A percentile compares a stretch with the other conserved stretches of the same genome.
These are phyloP conservation scores for Gremmenia infestans DNA, from an alignment of 2,329 filamentous ascomycete genomes.

Conservation along the genomic window DNA sequence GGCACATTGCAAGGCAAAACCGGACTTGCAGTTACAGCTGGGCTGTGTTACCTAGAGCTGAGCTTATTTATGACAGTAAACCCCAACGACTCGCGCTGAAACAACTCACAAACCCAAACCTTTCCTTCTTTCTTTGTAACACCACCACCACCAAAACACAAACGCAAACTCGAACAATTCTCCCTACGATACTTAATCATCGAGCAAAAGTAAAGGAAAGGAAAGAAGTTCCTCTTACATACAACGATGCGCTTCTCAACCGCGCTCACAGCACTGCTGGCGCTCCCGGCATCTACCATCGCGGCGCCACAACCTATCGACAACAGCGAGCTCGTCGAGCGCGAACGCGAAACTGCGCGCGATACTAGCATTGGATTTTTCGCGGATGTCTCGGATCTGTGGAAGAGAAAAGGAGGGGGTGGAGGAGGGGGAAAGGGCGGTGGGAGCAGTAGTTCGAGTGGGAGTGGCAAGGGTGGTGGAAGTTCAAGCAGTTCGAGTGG, in stretches of 20 bases:
- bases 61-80: too few species aligned
- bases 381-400: conserved; percentile 38
- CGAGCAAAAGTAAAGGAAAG: too few species aligned
- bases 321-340: conserved; percentile 14
- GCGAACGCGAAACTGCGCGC: conserved; percentile 11
- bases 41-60: too few species aligned
- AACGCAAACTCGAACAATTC: too few species aligned
- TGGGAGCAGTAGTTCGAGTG: conserved; percentile 7
- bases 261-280: conserved; percentile 16
- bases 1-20: too few species aligned
- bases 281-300: conserved; percentile 9
- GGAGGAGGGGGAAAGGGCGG: conserved; percentile 46
- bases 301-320: conserved; percentile 20
- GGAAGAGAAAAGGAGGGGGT: conserved; percentile 57
- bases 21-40: too few species aligned
- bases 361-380: neutral
- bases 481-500: conserved; percentile 9
- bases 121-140: too few species aligned
- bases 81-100: too few species aligned
- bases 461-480: conserved; percentile 36
- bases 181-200: too few species aligned
- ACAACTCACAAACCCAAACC: too few species aligned
- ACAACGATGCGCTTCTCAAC: conserved; percentile 17
- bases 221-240: too few species aligned
- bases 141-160: too few species aligned